phyloP scores from a whole-genome alignment of 2,329 filamentous ascomycete genomes.

The Dryadomyces sulphureus region DNA sequence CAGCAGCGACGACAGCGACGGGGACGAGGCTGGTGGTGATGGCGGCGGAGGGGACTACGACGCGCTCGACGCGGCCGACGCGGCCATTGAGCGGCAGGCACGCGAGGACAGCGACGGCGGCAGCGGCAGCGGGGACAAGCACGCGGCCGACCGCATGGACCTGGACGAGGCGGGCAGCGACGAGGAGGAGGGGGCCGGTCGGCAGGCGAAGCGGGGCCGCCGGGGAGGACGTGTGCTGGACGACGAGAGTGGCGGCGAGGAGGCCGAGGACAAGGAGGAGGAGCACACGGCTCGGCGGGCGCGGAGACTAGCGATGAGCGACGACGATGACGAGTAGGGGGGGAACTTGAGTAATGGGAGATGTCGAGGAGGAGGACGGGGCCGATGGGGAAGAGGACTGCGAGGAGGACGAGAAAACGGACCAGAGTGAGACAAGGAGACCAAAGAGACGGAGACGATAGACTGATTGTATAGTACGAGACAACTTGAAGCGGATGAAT shows the following conservation, averaged over 20 bases:
- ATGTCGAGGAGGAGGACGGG: background rate
- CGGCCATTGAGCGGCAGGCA: slow-evolving; percentile 25
- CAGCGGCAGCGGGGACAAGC: slow-evolving; percentile 14
- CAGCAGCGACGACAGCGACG: slow-evolving; percentile 48
- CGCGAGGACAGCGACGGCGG: too few species aligned
- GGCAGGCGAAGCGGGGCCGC: slow-evolving; percentile 5
- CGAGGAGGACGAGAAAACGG: background rate
- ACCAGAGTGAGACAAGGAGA: too few species aligned
- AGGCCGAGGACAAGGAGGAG: background rate
- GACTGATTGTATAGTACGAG: too few species aligned
- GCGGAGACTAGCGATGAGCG: slow-evolving; percentile 20
- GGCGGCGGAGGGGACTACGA: slow-evolving; percentile 25
- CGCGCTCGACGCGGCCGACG: slow-evolving; percentile 13
- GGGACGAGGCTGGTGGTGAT: slow-evolving; percentile 27
- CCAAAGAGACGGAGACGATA: too few species aligned
- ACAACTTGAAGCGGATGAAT: too few species aligned
- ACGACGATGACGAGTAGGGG: slow-evolving; percentile 8
- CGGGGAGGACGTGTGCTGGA: slow-evolving; percentile 12
- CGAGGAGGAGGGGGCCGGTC: slow-evolving; percentile 7
- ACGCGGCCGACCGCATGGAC: slow-evolving; percentile 34
- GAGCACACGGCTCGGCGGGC: slow-evolving; percentile 11
- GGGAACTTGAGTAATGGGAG: background rate
- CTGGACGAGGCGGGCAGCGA: slow-evolving; percentile 31
- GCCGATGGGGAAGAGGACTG: background rate
- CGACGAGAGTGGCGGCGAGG: slow-evolving; percentile 18